phyloP scores from a whole-genome alignment of 495 filamentous ascomycete genomes.

The Hyphodiscus hymeniophilus region DNA sequence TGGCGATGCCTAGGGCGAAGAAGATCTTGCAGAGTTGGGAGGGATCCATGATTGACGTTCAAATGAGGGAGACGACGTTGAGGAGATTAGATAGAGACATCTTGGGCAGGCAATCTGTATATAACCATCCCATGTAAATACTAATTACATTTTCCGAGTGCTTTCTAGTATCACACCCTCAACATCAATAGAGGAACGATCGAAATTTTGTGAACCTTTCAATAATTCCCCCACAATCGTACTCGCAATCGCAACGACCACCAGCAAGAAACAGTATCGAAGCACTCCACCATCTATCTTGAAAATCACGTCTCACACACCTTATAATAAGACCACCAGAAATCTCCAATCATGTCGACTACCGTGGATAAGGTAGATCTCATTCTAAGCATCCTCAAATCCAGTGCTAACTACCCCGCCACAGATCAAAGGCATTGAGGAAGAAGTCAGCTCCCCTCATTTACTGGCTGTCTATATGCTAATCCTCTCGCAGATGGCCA shows the following conservation, averaged over 20 bases:
- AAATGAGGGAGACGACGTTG: neutral
- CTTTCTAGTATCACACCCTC: no score
- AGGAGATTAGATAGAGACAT: no score
- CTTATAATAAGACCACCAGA: neutral
- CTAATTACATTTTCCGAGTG: no score
- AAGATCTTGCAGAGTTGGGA: conserved; percentile 38
- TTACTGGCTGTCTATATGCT: conserved; percentile 9
- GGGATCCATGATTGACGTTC: conserved; percentile 19
- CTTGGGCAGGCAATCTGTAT: no score
- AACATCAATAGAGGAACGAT: no score
- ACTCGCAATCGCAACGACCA: neutral
- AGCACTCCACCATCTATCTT: neutral
- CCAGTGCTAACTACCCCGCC: conserved; percentile 8
- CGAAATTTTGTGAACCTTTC: neutral
- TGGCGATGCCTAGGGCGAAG: conserved; percentile 32
- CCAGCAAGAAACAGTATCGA: neutral
- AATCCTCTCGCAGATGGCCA: conserved; percentile 62
- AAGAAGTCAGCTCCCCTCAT: conserved; percentile 49
- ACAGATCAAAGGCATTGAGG: conserved; percentile 96
- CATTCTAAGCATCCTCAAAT: neutral
- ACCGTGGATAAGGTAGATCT: conserved; percentile 85
- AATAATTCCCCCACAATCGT: neutral
- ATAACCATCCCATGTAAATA: no score
- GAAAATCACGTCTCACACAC: neutral
- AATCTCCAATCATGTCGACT: conserved; percentile 68